Base-by-base conservation (phyloP, 1,284 basidiomycete species). In the Pyrrhoderma noxium region DNA sequence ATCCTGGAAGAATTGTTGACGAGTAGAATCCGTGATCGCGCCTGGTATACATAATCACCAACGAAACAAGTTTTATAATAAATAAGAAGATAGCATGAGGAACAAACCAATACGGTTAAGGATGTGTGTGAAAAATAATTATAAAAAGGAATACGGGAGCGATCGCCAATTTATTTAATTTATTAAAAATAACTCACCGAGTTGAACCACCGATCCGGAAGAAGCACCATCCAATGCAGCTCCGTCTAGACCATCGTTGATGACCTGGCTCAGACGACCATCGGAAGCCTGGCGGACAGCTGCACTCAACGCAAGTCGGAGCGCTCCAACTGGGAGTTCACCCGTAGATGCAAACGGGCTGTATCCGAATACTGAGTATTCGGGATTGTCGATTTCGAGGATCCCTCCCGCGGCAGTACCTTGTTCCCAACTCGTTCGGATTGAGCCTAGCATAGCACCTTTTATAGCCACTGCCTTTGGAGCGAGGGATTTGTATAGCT, bases 141-240 rank as follows among this genome's bases (percentile, higher is more conserved):
- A n/a, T n/a, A n/a, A n/a, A n/a, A n/a, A n/a, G n/a, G n/a, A n/a
- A n/a, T n/a, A n/a, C n/a, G n/a, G n/a, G n/a, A n/a, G n/a, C n/a
- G n/a, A n/a, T n/a, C n/a, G n/a, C n/a, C n/a, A n/a, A n/a, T n/a
- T n/a, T n/a, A n/a, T n/a, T 22, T 41, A 3, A 25, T 14, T 16
- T 35, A 21, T n/a, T 14, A 34, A 14, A 9, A 3, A 8, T 23
- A 27, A 49, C 48, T 21, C 43, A 61, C 64, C 64, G 22, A 65
- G 48, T 7, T 65, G 51, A 8, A 63, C 62, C 19, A 54, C 56
- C 11, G 59, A 55, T 1, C 61, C 64, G 22, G 64, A 52, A 23
- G 64, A 65, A 5, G 64, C 64, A 8, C 64, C 64, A 48, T 65
- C 64, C 8, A 65, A 54, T 8, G 64, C 62, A 18, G 64, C 64